These are phyloP conservation scores for Phlegmacium glaucopus DNA, from an alignment of 768 basidiomycete species.

Conservation along the genomic window DNA sequence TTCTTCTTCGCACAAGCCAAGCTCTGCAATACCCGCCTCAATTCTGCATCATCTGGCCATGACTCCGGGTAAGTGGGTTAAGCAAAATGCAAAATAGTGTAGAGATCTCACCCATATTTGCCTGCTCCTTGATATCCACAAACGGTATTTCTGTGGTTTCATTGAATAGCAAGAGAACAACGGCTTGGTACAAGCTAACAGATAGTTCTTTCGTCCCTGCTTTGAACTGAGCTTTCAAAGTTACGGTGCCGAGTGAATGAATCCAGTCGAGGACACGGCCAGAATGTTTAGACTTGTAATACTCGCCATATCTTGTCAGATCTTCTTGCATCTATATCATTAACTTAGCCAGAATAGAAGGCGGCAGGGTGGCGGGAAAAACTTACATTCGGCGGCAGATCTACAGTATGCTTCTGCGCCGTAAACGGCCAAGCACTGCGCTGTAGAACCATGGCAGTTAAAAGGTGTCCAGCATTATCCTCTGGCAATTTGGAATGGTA, in stretches of 20 bases:
- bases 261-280: slow-evolving; percentile 81
- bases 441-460: slow-evolving; percentile 82
- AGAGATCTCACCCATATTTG: slow-evolving; percentile 64
- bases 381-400: slow-evolving; percentile 52
- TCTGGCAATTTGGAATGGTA: slow-evolving; percentile 48
- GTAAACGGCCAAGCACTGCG: slow-evolving; percentile 87
- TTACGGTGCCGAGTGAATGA: slow-evolving; percentile 82
- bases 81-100: slow-evolving; percentile 12
- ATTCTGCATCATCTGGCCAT: slow-evolving; percentile 59
- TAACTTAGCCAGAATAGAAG: slow-evolving; percentile 7
- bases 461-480: slow-evolving; percentile 39
- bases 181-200: slow-evolving; percentile 86
- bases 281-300: slow-evolving; percentile 78
- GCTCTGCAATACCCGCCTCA: slow-evolving; percentile 86
- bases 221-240: slow-evolving; percentile 67
- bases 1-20: slow-evolving; percentile 89
- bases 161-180: slow-evolving; percentile 88
- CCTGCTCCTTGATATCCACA: slow-evolving; percentile 62
- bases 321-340: slow-evolving; percentile 66
- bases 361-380: neutral
- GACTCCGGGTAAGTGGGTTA: neutral
- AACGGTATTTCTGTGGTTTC: slow-evolving; percentile 57
- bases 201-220: slow-evolving; percentile 79
- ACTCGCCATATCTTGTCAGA: slow-evolving; percentile 56
- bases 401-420: slow-evolving; percentile 44